Percentiles rank a stretch among this genome's conserved stretches.
These are phyloP conservation scores for Plasmodium adleri DNA, from an alignment of 169 alveolate species.

Conservation along the genomic window DNA sequence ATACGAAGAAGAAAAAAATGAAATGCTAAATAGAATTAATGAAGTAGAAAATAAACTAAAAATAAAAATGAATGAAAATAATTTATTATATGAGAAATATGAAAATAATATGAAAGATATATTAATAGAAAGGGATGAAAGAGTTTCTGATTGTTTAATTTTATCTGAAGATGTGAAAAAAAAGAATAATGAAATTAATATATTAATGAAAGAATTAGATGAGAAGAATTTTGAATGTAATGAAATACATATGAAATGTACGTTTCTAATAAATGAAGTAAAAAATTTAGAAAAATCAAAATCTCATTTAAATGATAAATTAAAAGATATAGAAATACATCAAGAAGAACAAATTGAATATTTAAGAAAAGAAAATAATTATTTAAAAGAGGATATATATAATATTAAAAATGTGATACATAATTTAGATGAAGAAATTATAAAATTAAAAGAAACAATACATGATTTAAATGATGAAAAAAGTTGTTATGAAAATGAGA, in stretches of 20 bases:
- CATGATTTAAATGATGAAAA: slow-evolving; percentile 54
- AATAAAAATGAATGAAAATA: slow-evolving; percentile 69
- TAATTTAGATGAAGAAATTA: slow-evolving; percentile 56
- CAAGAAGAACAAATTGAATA: slow-evolving; percentile 49
- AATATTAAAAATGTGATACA: slow-evolving; percentile 53
- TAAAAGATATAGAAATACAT: slow-evolving; percentile 43
- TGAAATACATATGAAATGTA: slow-evolving; percentile 69
- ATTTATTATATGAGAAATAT: slow-evolving; percentile 54
- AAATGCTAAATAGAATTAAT: slow-evolving; percentile 49
- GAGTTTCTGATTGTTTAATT: slow-evolving; percentile 59
- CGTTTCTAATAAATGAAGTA: slow-evolving; percentile 44
- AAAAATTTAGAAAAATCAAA: slow-evolving; percentile 53
- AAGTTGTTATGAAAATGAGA: slow-evolving; percentile 41
- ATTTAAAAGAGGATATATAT: slow-evolving; percentile 42
- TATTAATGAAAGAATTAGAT: slow-evolving; percentile 66
- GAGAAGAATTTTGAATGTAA: slow-evolving; percentile 63
- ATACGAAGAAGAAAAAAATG: slow-evolving; percentile 68
- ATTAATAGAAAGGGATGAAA: slow-evolving; percentile 59
- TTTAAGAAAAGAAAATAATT: slow-evolving; percentile 63
- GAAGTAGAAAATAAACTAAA: slow-evolving; percentile 65
- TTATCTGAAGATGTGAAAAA: slow-evolving; percentile 73
- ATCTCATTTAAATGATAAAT: slow-evolving; percentile 32
- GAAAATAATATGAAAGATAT: slow-evolving; percentile 55
- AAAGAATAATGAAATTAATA: slow-evolving; percentile 49
- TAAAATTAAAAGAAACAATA: slow-evolving; percentile 30